Percentiles rank a stretch among this genome's conserved stretches.
phyloP scores from a whole-genome alignment of 306 rosid genomes.

The Quercus cerris region DNA sequence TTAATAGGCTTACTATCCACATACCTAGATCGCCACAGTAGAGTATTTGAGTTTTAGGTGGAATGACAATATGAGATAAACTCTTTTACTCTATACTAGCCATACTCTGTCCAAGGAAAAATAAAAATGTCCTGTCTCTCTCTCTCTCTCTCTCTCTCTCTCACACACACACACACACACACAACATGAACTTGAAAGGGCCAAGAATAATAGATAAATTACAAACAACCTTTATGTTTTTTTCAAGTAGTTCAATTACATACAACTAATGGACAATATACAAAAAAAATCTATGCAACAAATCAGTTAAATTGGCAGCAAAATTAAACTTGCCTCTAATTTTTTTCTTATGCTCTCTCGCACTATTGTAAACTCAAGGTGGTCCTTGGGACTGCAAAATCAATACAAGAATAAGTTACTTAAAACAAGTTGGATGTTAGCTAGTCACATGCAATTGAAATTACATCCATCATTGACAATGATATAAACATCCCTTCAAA shows the following conservation, averaged over 20 bases:
- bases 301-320: slow-evolving; percentile 1
- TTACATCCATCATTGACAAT: background rate
- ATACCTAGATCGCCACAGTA: background rate
- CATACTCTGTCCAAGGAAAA: no score
- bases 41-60: background rate
- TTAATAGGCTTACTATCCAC: background rate
- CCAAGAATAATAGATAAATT: no score
- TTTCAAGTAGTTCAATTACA: background rate
- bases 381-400: slow-evolving; percentile 71
- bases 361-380: slow-evolving; percentile 89
- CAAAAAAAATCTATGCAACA: background rate
- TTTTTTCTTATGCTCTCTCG: slow-evolving; percentile 76
- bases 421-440: slow-evolving; percentile 5
- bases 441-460: slow-evolving; percentile 5
- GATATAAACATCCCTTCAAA: background rate
- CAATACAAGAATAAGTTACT: slow-evolving; percentile 4
- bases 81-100: background rate
- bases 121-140: no score
- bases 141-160: no score
- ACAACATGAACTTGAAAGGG: no score
- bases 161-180: no score
- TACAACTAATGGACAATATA: slow-evolving; percentile 13
- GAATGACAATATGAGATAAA: background rate
- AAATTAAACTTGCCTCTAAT: slow-evolving; percentile 63
- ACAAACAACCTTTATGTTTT: no score